phyloP scores from a whole-genome alignment of 1,139 yeast species.

The Debaryomycetaceae sp. region DNA sequence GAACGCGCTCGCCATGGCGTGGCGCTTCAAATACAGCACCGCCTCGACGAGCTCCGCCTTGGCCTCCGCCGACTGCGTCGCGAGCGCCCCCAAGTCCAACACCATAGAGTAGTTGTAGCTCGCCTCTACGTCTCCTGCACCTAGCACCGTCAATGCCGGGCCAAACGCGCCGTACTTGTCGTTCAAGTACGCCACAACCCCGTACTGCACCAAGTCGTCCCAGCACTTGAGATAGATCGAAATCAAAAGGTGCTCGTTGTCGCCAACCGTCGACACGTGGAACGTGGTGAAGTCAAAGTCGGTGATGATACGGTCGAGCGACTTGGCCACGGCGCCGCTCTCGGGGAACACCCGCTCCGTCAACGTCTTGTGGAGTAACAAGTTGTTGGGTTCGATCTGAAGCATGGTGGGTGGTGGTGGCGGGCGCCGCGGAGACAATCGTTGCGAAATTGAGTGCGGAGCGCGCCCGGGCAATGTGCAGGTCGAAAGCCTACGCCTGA shows the following conservation, averaged over 20 bases:
- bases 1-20: slow-evolving; percentile 90
- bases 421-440: too few relatives aligned
- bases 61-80: slow-evolving; percentile 38
- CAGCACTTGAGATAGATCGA: slow-evolving; percentile 76
- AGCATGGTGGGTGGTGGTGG: slow-evolving; percentile 35
- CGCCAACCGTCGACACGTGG: slow-evolving; percentile 78
- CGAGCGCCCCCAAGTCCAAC: slow-evolving; percentile 52
- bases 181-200: slow-evolving; percentile 46
- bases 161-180: slow-evolving; percentile 33
- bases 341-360: slow-evolving; percentile 32
- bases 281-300: slow-evolving; percentile 96
- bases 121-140: slow-evolving; percentile 46
- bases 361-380: slow-evolving; percentile 39
- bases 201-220: slow-evolving; percentile 66
- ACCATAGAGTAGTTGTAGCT: slow-evolving; percentile 81
- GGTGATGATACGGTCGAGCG: slow-evolving; percentile 85
- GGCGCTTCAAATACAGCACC: slow-evolving; percentile 74
- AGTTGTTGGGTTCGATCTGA: slow-evolving; percentile 42
- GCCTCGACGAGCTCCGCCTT: slow-evolving; percentile 52
- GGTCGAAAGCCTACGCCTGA: too few relatives aligned
- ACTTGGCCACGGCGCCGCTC: slow-evolving; percentile 37
- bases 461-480: too few relatives aligned
- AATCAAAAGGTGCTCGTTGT: slow-evolving; percentile 58
- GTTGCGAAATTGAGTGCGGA: too few relatives aligned
- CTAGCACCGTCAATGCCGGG: slow-evolving; percentile 24